Evolutionary conservation across 768 basidiomycete species (phyloP), one percentile per base, ranked within the genome.

Genomic region (Suillus decipiens): DNA sequence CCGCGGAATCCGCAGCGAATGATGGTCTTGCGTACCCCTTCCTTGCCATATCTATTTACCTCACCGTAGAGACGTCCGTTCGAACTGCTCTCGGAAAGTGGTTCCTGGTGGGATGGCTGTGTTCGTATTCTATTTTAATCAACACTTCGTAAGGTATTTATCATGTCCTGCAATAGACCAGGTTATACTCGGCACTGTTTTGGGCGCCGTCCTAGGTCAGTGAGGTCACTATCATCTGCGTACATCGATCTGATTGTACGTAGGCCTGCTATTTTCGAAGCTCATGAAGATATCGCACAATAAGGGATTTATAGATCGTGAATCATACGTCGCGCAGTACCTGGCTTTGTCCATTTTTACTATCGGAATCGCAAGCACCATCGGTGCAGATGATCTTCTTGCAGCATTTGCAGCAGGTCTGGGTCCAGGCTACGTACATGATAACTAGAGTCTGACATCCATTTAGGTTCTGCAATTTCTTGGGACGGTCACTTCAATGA

Each of bases 1-100:
- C 91, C 0, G 93, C 93, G 0, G 96, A 99, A 76, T 92, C 92
- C 6, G 97, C 96, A 0, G 89, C 93, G 8, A 99, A 99, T 75
- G 97, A 99, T 68, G 97, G 97, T 2, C 82, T 98, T 15, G 95
- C 96, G 2, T 97, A 96, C 73, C 95, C 95, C 0, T 98, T 98
- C 73, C 80, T 98, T 61, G 84, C 86, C 33, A 82, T 99, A 59
- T 86, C 96, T 3, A 81, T 99, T 11, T 98, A 96, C 73, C 81
- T 99, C 53, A 89, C 88, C 11, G 67, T 94, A 5, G 93, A 96
- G 66, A 70, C 81, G 0, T 83, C 87, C 3, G 80, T 77, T 15
- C 76, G 80, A 0, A 80, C 81, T 11, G 93, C 95, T 5, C 77
- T 97, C 39, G 86, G 81, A 14, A 85, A 95, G 70, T 97, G 97